Conservation (phyloP, 106 monocot genomes). For the Amphibolis antarctica region DNA sequence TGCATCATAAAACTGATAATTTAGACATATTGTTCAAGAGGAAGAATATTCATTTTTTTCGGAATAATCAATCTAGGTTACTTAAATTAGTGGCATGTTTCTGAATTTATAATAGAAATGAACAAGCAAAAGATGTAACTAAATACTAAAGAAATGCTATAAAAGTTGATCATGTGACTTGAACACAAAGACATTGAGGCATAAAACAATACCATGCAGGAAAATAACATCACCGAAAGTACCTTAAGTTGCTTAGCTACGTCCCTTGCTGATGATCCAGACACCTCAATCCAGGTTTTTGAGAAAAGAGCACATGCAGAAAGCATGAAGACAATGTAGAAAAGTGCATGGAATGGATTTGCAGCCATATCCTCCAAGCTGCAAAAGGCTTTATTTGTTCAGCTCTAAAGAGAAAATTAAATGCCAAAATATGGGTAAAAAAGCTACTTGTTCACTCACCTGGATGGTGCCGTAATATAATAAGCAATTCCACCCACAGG, state of each 20-base stretch:
- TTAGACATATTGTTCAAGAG: too few species aligned
- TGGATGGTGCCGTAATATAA: slow-evolving; percentile 21
- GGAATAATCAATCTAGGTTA: too few species aligned
- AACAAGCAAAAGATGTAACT: too few species aligned
- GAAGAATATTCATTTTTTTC: too few species aligned
- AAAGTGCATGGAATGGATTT: slow-evolving; percentile 67
- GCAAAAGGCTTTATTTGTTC: too few species aligned
- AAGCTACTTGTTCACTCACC: slow-evolving; percentile 4
- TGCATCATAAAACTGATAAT: too few species aligned
- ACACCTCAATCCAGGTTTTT: slow-evolving; percentile 68
- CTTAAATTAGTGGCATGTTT: too few species aligned
- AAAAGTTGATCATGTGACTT: background rate
- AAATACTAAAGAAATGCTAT: too few species aligned
- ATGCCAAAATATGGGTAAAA: background rate
- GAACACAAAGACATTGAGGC: background rate
- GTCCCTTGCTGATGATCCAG: slow-evolving; percentile 62
- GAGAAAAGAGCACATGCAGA: slow-evolving; percentile 65
- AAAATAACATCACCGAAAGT: background rate
- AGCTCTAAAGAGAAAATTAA: slow-evolving; percentile 4
- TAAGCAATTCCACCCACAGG: slow-evolving; percentile 27
- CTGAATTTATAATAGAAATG: too few species aligned
- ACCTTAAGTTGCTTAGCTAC: slow-evolving; percentile 72
- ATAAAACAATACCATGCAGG: background rate
- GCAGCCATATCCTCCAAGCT: slow-evolving; percentile 28
- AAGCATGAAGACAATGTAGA: slow-evolving; percentile 62